A percentile compares a stretch with the other conserved stretches of the same genome.
Evolutionary conservation across 2,329 filamentous ascomycete species (phyloP).

Genomic region (Trichophaea hybrida): DNA sequence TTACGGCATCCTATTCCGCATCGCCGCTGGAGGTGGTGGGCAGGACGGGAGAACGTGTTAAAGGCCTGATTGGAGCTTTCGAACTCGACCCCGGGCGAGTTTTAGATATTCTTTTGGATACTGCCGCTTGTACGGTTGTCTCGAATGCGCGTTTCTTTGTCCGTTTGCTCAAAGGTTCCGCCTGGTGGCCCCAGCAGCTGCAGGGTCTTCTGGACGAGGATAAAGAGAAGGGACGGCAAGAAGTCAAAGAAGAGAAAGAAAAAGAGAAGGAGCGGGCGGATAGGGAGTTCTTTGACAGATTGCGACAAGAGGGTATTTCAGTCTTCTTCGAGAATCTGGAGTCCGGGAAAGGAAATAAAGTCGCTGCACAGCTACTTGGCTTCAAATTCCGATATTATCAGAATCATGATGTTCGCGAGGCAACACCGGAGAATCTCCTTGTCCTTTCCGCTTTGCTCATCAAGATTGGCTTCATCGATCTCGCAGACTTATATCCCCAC

Average conservation of each 20-base stretch:
- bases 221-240: slow-evolving; percentile 7
- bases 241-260: slow-evolving; percentile 51
- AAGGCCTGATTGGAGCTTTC: slow-evolving; percentile 90
- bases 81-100: slow-evolving; percentile 92
- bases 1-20: slow-evolving; percentile 47
- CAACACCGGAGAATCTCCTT: slow-evolving; percentile 76
- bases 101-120: slow-evolving; percentile 84
- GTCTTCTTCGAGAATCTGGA: slow-evolving; percentile 62
- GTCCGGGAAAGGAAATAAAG: slow-evolving; percentile 53
- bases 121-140: slow-evolving; percentile 84
- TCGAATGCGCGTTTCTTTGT: slow-evolving; percentile 91
- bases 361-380: slow-evolving; percentile 84
- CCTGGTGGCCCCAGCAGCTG: slow-evolving; percentile 75
- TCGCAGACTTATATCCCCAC: slow-evolving; percentile 82
- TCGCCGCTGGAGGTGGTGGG: slow-evolving; percentile 50
- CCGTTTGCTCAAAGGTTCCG: slow-evolving; percentile 78
- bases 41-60: slow-evolving; percentile 79
- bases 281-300: slow-evolving; percentile 62
- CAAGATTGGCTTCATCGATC: slow-evolving; percentile 91
- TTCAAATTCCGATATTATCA: slow-evolving; percentile 97
- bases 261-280: slow-evolving; percentile 51
- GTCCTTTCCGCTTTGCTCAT: slow-evolving; percentile 83
- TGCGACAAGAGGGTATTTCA: slow-evolving; percentile 58
- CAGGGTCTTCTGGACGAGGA: slow-evolving; percentile 34
- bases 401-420: slow-evolving; percentile 49